Base-by-base conservation (phyloP, 768 basidiomycete genomes). In the Amyloporia xantha region DNA sequence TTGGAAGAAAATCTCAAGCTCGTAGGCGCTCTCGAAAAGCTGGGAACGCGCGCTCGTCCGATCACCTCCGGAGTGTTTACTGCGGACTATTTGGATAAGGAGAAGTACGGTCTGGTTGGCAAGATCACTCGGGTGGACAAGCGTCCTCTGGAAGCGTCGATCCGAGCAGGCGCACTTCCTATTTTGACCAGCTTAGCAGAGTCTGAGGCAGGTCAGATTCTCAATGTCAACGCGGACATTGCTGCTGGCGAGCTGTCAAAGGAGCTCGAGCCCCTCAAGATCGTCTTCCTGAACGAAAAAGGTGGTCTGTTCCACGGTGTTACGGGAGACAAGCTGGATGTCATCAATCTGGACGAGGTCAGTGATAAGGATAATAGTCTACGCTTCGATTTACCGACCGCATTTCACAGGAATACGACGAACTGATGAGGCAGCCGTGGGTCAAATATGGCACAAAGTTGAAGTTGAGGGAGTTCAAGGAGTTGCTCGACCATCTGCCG, bases 371-470 rank as follows among this genome's bases (percentile, higher is more conserved):
- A 5, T 20, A 36, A n/a, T 19, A 5, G 26, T 17, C 19, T 17
- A 3, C 41, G 38, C 35, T 20, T 36, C 25, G 40, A 13, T 42
- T 11, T 24, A 12, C 51, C 27, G 43, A 28, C n/a, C 30, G 3
- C 26, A 27, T 20, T 45, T 25, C 52, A 6, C 60, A 92, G 87
- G 96, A 99, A 72, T 98, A 95, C 68, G 90, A 95, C 57, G 78
- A 79, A 20, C 83, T 99, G 50, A 90, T 98, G 93, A 94, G 93
- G 62, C 88, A 98, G 69, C 79, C 93, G 5, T 99, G 96, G 96
- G 95, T 99, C 67, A 96, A 96, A 66, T 97, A 83, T 64, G 96
- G 95, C 52, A 98, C 95, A 55, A 99, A 99, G 69, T 88, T 99
- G 67, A 98, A 98, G 71, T 78, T 99, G 49, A 86, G 96, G 55